A percentile compares a stretch with the other conserved stretches of the same genome.
Evolutionary conservation across 2,329 filamentous ascomycete genomes (phyloP).

Genomic region (Sphaerostilbella broomeana): DNA sequence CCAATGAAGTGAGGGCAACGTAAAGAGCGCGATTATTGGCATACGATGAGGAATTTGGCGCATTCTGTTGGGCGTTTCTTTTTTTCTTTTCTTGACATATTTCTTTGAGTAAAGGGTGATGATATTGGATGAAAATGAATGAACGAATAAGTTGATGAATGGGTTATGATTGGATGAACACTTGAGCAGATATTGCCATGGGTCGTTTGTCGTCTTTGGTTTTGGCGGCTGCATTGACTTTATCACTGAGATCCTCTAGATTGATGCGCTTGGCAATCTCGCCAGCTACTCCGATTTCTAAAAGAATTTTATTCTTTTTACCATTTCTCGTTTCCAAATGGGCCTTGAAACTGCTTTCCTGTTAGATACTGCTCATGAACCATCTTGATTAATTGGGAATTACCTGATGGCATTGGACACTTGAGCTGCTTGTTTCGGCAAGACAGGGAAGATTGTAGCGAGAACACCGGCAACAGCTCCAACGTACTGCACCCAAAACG

Average conservation of each 20-base stretch:
- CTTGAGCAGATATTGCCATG: constrained; percentile 28
- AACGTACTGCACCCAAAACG: constrained; percentile 49
- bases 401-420: constrained; percentile 35
- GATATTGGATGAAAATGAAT: no score
- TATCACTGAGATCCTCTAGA: constrained; percentile 27
- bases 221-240: constrained; percentile 30
- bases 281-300: constrained; percentile 30
- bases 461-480: constrained; percentile 42
- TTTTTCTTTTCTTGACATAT: constrained; percentile 6
- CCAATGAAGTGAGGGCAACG: not conserved
- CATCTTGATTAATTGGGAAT: constrained; percentile 1
- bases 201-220: constrained; percentile 24
- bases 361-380: constrained; percentile 16
- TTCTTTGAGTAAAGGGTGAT: constrained; percentile 8
- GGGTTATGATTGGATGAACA: constrained; percentile 22
- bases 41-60: constrained; percentile 2
- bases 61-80: constrained; percentile 2
- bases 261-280: constrained; percentile 25
- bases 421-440: constrained; percentile 31
- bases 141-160: constrained; percentile 8
- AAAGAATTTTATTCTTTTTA: constrained; percentile 31
- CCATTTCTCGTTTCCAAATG: constrained; percentile 22
- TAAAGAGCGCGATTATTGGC: constrained; percentile 1
- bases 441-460: constrained; percentile 35
- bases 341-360: constrained; percentile 26